A percentile compares a stretch with the other conserved stretches of the same genome.
These are phyloP conservation scores for Petunia axillaris DNA, from an alignment of 257 asterid species.

Conservation along the genomic window DNA sequence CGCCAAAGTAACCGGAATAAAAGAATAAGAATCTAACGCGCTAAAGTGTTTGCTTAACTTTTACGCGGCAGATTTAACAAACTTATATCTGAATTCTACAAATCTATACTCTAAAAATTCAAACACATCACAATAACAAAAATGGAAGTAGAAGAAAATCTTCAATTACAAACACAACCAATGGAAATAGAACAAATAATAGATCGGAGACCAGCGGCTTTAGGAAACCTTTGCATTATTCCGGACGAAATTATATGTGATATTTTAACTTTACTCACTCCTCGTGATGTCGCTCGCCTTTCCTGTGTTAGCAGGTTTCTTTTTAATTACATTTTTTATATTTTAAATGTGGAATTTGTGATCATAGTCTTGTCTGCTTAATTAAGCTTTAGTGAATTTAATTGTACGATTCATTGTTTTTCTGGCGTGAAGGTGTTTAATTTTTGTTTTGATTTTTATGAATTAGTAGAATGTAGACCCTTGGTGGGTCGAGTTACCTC, in stretches of 20 bases:
- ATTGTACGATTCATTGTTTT: background rate
- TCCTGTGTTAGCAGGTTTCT: conserved; percentile 90
- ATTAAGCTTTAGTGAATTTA: background rate
- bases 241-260: conserved; percentile 77
- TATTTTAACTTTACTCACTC: conserved; percentile 58
- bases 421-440: background rate
- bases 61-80: conserved; percentile 37
- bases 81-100: conserved; percentile 11
- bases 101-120: conserved; percentile 11
- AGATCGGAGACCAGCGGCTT: conserved; percentile 76
- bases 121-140: background rate
- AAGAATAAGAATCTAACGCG: conserved; percentile 16
- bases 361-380: background rate
- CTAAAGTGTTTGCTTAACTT: conserved; percentile 31
- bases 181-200: conserved; percentile 33
- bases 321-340: background rate
- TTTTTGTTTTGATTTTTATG: conserved; percentile 5
- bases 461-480: conserved; percentile 5
- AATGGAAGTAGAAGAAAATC: conserved; percentile 36
- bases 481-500: no score
- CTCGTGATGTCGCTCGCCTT: conserved; percentile 79
- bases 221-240: conserved; percentile 71
- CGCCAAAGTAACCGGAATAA: conserved; percentile 30
- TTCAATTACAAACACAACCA: conserved; percentile 29
- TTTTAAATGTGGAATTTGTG: conserved; percentile 7